phyloP scores from a whole-genome alignment of 2,329 filamentous ascomycete genomes.

The Arachnomyces sp. region DNA sequence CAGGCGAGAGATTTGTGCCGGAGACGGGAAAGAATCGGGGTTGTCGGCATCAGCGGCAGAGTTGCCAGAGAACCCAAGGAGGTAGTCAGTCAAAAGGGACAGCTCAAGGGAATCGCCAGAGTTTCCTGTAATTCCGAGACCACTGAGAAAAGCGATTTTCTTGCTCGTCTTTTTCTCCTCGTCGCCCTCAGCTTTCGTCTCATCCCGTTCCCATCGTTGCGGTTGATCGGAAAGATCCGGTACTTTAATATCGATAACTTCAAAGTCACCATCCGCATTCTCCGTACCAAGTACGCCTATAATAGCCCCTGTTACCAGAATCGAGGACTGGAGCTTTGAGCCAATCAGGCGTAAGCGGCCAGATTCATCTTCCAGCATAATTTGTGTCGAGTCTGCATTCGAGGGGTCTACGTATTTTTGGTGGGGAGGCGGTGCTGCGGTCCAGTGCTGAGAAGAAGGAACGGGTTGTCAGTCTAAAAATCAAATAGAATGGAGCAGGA shows the following conservation, averaged over 20 bases:
- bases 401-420: constrained; percentile 63
- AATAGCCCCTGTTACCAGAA: constrained; percentile 87
- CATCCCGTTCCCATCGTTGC: constrained; percentile 64
- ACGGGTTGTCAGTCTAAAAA: constrained; percentile 3
- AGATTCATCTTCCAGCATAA: constrained; percentile 93
- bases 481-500: background rate
- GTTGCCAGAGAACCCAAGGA: constrained; percentile 71
- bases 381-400: constrained; percentile 44
- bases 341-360: constrained; percentile 77
- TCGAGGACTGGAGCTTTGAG: constrained; percentile 55
- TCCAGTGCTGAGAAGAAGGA: constrained; percentile 61
- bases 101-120: constrained; percentile 68
- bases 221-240: constrained; percentile 80
- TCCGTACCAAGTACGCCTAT: constrained; percentile 93
- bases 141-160: constrained; percentile 84
- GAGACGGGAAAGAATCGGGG: constrained; percentile 39
- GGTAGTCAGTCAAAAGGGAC: constrained; percentile 73
- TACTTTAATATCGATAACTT: constrained; percentile 82
- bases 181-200: constrained; percentile 25
- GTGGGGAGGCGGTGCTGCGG: constrained; percentile 68
- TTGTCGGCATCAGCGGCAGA: constrained; percentile 44
- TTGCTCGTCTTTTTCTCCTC: constrained; percentile 43
- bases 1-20: constrained; percentile 64
- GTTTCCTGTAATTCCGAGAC: constrained; percentile 71
- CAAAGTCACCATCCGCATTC: constrained; percentile 83